phyloP scores from a whole-genome alignment of 2,329 filamentous ascomycete species.

The Atkinsonella texensis region DNA sequence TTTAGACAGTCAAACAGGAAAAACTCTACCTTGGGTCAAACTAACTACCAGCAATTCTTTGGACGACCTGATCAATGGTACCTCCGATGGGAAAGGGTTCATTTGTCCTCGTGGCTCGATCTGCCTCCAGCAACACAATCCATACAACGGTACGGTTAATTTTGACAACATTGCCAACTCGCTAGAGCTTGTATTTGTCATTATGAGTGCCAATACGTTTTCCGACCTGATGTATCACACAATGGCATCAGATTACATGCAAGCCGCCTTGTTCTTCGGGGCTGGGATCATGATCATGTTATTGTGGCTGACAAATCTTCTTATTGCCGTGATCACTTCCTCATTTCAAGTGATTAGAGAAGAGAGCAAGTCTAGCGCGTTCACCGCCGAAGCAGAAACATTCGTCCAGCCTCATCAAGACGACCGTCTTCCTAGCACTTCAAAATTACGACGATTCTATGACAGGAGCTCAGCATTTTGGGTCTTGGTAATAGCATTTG shows the following conservation, averaged over 20 bases:
- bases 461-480: slow-evolving; percentile 65
- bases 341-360: slow-evolving; percentile 97
- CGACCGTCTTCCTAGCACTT: slow-evolving; percentile 24
- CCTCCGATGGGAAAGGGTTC: slow-evolving; percentile 62
- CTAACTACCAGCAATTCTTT: slow-evolving; percentile 25
- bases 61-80: slow-evolving; percentile 36
- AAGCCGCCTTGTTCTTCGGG: slow-evolving; percentile 67
- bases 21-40: slow-evolving; percentile 53
- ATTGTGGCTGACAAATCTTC: slow-evolving; percentile 89
- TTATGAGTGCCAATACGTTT: slow-evolving; percentile 98
- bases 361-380: slow-evolving; percentile 88
- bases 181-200: slow-evolving; percentile 86
- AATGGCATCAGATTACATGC: slow-evolving; percentile 80
- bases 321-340: slow-evolving; percentile 94
- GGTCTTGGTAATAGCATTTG: slow-evolving; percentile 69
- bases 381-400: slow-evolving; percentile 59
- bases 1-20: slow-evolving; percentile 47
- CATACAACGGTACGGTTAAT: slow-evolving; percentile 74
- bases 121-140: slow-evolving; percentile 69
- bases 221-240: slow-evolving; percentile 91
- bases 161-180: slow-evolving; percentile 94
- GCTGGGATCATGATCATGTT: slow-evolving; percentile 79
- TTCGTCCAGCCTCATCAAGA: slow-evolving; percentile 24
- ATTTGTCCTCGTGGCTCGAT: slow-evolving; percentile 74
- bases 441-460: slow-evolving; percentile 56